phyloP scores from a whole-genome alignment of 306 rosid species.

The Comarum palustre region DNA sequence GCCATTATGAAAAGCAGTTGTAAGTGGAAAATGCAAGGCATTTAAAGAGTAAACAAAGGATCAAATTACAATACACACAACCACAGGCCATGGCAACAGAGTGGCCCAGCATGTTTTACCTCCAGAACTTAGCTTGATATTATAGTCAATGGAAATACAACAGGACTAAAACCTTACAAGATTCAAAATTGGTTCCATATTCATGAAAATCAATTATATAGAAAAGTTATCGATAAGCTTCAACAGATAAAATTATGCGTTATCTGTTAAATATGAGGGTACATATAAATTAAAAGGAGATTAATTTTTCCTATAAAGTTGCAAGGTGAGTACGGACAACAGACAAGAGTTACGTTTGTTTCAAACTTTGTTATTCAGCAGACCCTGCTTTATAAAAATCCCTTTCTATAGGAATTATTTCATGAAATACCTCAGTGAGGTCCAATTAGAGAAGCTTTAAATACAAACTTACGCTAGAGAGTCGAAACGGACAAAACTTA shows the following conservation, averaged over 20 bases:
- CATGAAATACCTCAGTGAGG: background rate
- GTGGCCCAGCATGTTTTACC: background rate
- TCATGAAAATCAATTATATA: background rate
- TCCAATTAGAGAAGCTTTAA: constrained; percentile 10
- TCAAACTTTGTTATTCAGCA: background rate
- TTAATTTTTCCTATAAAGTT: background rate
- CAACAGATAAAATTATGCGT: background rate
- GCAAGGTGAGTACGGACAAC: background rate
- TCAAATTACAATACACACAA: constrained; percentile 12
- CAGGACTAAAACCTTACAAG: background rate
- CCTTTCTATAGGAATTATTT: background rate
- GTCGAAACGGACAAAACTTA: constrained; percentile 88
- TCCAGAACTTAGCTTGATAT: background rate
- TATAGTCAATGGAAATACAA: background rate
- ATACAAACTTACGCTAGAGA: constrained; percentile 67
- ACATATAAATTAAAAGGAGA: background rate
- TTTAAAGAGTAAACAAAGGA: constrained; percentile 4
- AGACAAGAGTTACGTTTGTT: background rate
- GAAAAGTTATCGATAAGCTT: background rate
- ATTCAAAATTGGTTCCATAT: background rate
- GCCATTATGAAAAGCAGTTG: constrained; percentile 29
- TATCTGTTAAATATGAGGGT: background rate
- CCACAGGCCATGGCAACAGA: background rate
- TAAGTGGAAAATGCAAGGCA: constrained; percentile 25
- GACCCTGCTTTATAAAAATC: background rate